These are phyloP conservation scores for Aegle marmelos DNA, from an alignment of 345 rosid species.

Conservation along the genomic window DNA sequence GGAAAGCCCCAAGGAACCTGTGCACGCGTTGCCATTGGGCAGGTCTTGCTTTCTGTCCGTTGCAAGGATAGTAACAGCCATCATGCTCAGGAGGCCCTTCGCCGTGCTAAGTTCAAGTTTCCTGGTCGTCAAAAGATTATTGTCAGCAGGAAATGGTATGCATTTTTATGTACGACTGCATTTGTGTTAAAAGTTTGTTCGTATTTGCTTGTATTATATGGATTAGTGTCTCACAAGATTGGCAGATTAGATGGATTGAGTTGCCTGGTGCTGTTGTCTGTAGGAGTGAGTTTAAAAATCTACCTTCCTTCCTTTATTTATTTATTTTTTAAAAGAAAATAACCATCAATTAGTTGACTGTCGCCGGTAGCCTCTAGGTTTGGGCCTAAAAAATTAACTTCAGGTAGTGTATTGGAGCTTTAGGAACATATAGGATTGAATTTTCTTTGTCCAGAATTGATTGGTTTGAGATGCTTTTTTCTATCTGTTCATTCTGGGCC, in stretches of 20 bases:
- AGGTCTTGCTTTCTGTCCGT: conserved; percentile 51
- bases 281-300: neutral
- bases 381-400: neutral
- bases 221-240: neutral
- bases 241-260: neutral
- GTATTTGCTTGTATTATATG: neutral
- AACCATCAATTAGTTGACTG: neutral
- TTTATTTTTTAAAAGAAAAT: neutral
- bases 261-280: neutral
- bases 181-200: too few species aligned
- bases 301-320: neutral
- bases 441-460: neutral
- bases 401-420: neutral
- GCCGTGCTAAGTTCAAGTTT: conserved; percentile 60
- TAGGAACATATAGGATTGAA: neutral
- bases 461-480: too few species aligned
- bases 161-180: too few species aligned
- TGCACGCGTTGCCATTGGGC: conserved; percentile 50
- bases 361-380: too few species aligned
- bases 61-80: conserved; percentile 50
- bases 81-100: conserved; percentile 59
- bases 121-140: conserved; percentile 65
- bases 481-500: too few species aligned
- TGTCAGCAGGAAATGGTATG: conserved; percentile 59
- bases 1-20: conserved; percentile 59